Conservation (phyloP, 2,329 filamentous ascomycete genomes). For the Aspergillus glaucus region DNA sequence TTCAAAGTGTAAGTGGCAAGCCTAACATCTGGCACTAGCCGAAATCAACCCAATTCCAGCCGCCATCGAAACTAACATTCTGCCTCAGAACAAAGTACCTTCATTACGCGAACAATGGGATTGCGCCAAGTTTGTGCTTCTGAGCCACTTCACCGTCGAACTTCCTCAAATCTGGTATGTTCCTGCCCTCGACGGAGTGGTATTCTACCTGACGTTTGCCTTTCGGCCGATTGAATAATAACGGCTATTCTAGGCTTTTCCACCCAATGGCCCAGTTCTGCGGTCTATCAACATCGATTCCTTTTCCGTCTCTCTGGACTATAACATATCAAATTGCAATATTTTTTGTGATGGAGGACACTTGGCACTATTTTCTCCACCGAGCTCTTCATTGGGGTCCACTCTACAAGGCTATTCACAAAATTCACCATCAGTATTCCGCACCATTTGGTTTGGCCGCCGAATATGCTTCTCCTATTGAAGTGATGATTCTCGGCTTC, state of each 20-base stretch:
- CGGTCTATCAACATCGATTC: slow-evolving; percentile 79
- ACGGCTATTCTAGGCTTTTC: slow-evolving; percentile 58
- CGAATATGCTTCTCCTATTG: slow-evolving; percentile 95
- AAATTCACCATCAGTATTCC: slow-evolving; percentile 98
- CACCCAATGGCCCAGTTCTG: slow-evolving; percentile 92
- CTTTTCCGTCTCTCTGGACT: slow-evolving; percentile 77
- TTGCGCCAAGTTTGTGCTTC: slow-evolving; percentile 84
- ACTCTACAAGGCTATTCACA: slow-evolving; percentile 94
- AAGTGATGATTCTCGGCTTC: slow-evolving; percentile 88
- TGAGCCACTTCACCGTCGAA: slow-evolving; percentile 96
- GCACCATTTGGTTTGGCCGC: slow-evolving; percentile 94
- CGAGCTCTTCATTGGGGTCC: slow-evolving; percentile 88
- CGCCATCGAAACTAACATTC: background rate
- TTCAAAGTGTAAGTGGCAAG: slow-evolving; percentile 63
- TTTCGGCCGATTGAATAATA: too few relatives aligned
- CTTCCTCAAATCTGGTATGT: slow-evolving; percentile 85
- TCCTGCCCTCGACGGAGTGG: background rate
- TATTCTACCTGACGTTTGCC: too few relatives aligned
- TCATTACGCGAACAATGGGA: slow-evolving; percentile 91
- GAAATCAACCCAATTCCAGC: too few relatives aligned
- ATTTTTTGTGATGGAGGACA: slow-evolving; percentile 92
- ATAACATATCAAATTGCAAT: slow-evolving; percentile 88
- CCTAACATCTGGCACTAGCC: too few relatives aligned
- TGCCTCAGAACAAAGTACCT: slow-evolving; percentile 67
- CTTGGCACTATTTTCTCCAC: slow-evolving; percentile 98